Evolutionary conservation across 129 eudicot genomes (phyloP), one percentile per base, ranked within the genome.

Genomic region (Smallanthus sonchifolius): DNA sequence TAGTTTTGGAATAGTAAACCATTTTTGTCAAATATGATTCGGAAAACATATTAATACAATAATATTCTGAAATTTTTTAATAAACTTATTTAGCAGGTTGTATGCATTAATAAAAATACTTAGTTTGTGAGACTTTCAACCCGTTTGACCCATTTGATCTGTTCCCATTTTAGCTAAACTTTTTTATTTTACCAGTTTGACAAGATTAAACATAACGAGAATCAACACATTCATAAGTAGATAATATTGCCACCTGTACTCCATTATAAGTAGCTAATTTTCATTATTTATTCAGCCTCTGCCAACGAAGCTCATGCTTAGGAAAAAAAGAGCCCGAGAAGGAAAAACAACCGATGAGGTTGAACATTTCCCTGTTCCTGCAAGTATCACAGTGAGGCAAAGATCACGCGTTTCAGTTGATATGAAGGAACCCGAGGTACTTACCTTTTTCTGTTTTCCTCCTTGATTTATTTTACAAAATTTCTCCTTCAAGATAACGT

Each of bases 331-430:
- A 73, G 91, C 97, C 7, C 83, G 83, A 60, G 99, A 94, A 45
- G 99, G 99, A 66, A 91, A 87, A 82, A 79, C 92, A 15, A 77
- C 77, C n/a, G 86, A 91, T 3, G 99, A 94, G 69, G 77, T 83
- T 16, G 99, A 91, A 82, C 99, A 91, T 59, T 94, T 88, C 67
- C 97, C 92, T 8, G 93, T 77, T 42, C 99, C 99, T 19, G 80
- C 80, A 72, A 77, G 76, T 35, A 84, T 94, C 42, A 91, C 99
- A 6, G 96, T 94, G 16, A 87, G 97, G 79, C 85, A 80, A 45
- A 70, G 97, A 72, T 63, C 90, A 47, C 70, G 42, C 1, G 89
- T 83, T 38, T 83, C 93, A 2, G 74, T 80, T 30, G 96, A 94
- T 70, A 51, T 81, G 81, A 85, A 84, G 68, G 98, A 94, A 9